Evolutionary conservation across 2,329 filamentous ascomycete species (phyloP), one percentile per base, ranked within the genome.

Genomic region (Pseudogymnoascus sp.): DNA sequence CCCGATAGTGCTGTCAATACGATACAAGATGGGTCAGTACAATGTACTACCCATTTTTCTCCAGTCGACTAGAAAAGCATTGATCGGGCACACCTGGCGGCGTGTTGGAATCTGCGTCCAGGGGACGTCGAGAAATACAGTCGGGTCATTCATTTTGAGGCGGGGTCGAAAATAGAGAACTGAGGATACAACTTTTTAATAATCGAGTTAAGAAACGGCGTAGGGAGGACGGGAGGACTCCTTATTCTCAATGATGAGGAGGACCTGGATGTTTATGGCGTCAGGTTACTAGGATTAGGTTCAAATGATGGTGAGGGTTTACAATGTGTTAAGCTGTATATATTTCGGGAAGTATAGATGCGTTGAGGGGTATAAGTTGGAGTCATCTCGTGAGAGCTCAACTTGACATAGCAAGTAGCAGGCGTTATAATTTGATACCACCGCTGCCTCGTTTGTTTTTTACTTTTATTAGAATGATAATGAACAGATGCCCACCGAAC

Each of bases 391-490:
- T 33, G 33, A 15, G 9, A 50, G 44, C 13, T 54, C 5, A 50
- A 35, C 47, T 54, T 15, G 15, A 54, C 4, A 54, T 33, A 31
- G 11, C 29, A 21, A 15, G 15, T 6, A 33, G 47, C 9, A 33
- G 47, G 26, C 26, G 47, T 54, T 54, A 11, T 54, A 54, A 54
- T 54, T 54, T 54, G 47, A 54, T 33, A 54, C 47, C 29, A 54
- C n/a, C 29, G 33, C 9, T 17, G 4, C 26, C 26, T 17, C 31
- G 9, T 17, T 13, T 54, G 17, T 54, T 33, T 33, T 37, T 17
- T 4, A 17, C 7, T 44, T 54, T 33, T 5, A 31, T 9, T 17
- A 44, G 5, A 33, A 8, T 21, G 26, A 17, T 31, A 8, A n/a
- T 6, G 26, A 33, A 15, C 7, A 31, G 44, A n/a, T 5, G 8